A percentile compares a stretch with the other conserved stretches of the same genome.
phyloP scores from a whole-genome alignment of 1,139 yeast genomes.

The Kurtzmaniella natalensis region DNA sequence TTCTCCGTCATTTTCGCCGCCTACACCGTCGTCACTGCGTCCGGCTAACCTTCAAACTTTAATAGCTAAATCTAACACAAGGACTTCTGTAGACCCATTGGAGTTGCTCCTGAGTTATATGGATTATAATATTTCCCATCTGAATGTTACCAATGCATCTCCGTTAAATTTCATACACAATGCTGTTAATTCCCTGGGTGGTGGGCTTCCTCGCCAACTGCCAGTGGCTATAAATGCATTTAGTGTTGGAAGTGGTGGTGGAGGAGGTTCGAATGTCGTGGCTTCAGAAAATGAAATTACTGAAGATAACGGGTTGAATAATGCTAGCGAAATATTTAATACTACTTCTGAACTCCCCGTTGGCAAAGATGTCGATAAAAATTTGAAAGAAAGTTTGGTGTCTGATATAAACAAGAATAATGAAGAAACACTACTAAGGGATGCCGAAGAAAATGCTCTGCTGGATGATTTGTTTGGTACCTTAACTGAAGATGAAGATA shows the following conservation, averaged over 20 bases:
- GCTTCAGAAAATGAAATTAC: neutral
- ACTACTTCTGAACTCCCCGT: neutral
- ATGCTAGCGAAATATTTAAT: neutral
- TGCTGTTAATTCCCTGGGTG: too few relatives aligned
- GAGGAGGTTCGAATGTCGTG: too few relatives aligned
- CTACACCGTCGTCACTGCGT: too few relatives aligned
- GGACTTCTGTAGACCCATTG: conserved; percentile 17
- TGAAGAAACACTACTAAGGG: conserved; percentile 31
- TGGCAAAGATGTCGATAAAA: neutral
- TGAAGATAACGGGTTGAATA: neutral
- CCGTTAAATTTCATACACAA: too few relatives aligned
- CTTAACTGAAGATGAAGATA: conserved; percentile 17
- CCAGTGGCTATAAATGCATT: too few relatives aligned
- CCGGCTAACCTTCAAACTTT: conserved; percentile 13
- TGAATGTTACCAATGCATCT: conserved; percentile 1
- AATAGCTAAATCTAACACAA: conserved; percentile 2
- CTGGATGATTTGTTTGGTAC: conserved; percentile 44
- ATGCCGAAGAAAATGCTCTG: conserved; percentile 13
- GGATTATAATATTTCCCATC: conserved; percentile 28
- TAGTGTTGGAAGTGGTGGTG: too few relatives aligned
- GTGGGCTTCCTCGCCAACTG: too few relatives aligned
- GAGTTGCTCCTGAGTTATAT: conserved; percentile 33
- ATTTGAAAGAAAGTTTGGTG: too few relatives aligned
- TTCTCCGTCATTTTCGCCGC: too few relatives aligned
- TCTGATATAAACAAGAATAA: too few relatives aligned